Conservation (phyloP, 805 yeast species). For the Saturnispora saitoi region DNA sequence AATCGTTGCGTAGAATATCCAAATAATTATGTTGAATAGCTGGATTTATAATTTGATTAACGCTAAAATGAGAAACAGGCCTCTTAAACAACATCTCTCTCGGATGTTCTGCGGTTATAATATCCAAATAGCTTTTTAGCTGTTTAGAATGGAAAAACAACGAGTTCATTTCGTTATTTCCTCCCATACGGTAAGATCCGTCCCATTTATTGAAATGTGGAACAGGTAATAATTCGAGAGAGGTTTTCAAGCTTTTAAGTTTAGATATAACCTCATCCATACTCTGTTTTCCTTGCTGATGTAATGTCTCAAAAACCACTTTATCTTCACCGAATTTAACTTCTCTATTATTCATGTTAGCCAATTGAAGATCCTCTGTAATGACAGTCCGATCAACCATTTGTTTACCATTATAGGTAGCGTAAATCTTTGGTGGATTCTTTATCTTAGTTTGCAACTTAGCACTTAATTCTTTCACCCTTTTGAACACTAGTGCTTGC, state of each 20-base stretch:
- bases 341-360: slow-evolving; percentile 15
- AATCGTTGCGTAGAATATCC: slow-evolving; percentile 23
- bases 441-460: slow-evolving; percentile 23
- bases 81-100: slow-evolving; percentile 26
- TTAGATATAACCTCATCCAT: slow-evolving; percentile 19
- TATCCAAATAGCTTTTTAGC: slow-evolving; percentile 25
- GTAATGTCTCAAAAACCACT: slow-evolving; percentile 8
- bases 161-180: slow-evolving; percentile 29
- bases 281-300: slow-evolving; percentile 9
- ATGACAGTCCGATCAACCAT: slow-evolving; percentile 30
- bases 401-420: slow-evolving; percentile 32
- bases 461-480: slow-evolving; percentile 23
- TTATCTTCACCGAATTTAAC: slow-evolving; percentile 20
- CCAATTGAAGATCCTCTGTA: slow-evolving; percentile 16
- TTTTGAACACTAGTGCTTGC: slow-evolving; percentile 22
- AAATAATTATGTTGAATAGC: slow-evolving; percentile 18
- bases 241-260: slow-evolving; percentile 24
- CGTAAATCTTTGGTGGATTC: slow-evolving; percentile 33
- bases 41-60: slow-evolving; percentile 5
- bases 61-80: slow-evolving; percentile 16
- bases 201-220: slow-evolving; percentile 19
- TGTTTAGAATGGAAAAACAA: slow-evolving; percentile 28
- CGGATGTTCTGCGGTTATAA: slow-evolving; percentile 29
- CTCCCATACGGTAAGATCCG: slow-evolving; percentile 9
- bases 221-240: slow-evolving; percentile 22